A percentile compares a stretch with the other conserved stretches of the same genome.
Evolutionary conservation across 2,329 filamentous ascomycete species (phyloP).

Genomic region (Trichoderma sp.): DNA sequence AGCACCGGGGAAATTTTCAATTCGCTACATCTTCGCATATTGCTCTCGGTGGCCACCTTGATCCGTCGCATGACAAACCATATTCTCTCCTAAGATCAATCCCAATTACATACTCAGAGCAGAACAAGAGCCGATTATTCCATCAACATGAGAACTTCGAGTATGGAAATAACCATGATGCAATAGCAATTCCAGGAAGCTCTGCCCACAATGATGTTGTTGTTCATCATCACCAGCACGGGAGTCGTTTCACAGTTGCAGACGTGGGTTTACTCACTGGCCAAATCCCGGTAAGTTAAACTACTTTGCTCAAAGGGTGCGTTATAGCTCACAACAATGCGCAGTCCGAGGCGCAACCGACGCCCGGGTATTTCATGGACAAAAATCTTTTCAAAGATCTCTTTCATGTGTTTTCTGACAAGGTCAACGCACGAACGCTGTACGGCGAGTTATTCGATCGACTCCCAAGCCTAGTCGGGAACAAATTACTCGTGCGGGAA

Average conservation of each 20-base stretch:
- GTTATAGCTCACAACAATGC: neutral
- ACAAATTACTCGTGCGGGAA: neutral
- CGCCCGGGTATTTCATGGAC: neutral
- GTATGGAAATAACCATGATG: neutral
- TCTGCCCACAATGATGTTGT: neutral
- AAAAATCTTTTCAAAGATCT: neutral
- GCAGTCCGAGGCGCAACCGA: neutral
- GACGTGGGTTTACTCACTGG: constrained; percentile 11
- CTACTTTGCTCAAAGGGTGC: neutral
- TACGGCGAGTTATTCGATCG: neutral
- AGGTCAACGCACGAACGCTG: neutral
- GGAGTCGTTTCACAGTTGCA: constrained; percentile 4
- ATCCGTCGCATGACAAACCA: neutral
- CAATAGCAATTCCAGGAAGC: constrained; percentile 4
- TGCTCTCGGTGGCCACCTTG: constrained; percentile 5
- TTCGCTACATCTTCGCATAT: neutral
- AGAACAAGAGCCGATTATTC: neutral
- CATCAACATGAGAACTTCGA: constrained; percentile 6
- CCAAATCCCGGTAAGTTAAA: constrained; percentile 1
- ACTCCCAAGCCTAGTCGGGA: neutral
- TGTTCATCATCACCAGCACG: neutral
- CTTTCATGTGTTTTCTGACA: constrained; percentile 7
- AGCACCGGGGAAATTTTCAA: constrained; percentile 4
- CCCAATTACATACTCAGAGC: neutral
- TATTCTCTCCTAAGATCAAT: neutral